Conservation (phyloP, 345 rosid genomes). For the Orychophragmus violaceus region DNA sequence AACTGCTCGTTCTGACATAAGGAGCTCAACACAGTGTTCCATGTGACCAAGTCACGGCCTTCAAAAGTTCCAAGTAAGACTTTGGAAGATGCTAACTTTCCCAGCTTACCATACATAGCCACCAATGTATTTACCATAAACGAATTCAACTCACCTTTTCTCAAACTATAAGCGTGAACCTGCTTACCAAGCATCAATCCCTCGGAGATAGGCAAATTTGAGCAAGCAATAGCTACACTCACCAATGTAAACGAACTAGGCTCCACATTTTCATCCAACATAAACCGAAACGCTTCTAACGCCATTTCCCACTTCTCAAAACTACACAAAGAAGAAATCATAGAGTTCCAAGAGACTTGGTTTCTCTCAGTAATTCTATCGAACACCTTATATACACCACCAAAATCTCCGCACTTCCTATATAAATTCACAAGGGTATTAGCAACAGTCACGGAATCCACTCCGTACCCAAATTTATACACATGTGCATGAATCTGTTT, state of each 20-base stretch:
- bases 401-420: slow-evolving; percentile 54
- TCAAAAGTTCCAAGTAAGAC: slow-evolving; percentile 43
- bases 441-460: slow-evolving; percentile 43
- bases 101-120: slow-evolving; percentile 74
- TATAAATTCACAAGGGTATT: slow-evolving; percentile 74
- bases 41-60: slow-evolving; percentile 70
- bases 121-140: slow-evolving; percentile 73
- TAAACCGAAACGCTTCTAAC: slow-evolving; percentile 51
- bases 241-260: slow-evolving; percentile 87
- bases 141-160: slow-evolving; percentile 50
- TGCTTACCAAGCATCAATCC: slow-evolving; percentile 71
- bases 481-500: slow-evolving; percentile 78
- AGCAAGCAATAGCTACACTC: slow-evolving; percentile 67
- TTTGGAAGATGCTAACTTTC: slow-evolving; percentile 41
- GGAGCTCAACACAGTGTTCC: slow-evolving; percentile 77
- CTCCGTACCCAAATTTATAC: slow-evolving; percentile 56
- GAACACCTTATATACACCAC: slow-evolving; percentile 55
- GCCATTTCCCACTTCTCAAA: slow-evolving; percentile 67
- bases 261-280: slow-evolving; percentile 49
- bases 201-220: slow-evolving; percentile 35
- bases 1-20: slow-evolving; percentile 59
- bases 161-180: slow-evolving; percentile 61
- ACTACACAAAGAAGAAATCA: slow-evolving; percentile 58
- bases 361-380: slow-evolving; percentile 68
- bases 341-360: slow-evolving; percentile 87